Evolutionary conservation across 2,329 filamentous ascomycete species (phyloP), one percentile per base, ranked within the genome.

Genomic region (Leptographium radiaticola): DNA sequence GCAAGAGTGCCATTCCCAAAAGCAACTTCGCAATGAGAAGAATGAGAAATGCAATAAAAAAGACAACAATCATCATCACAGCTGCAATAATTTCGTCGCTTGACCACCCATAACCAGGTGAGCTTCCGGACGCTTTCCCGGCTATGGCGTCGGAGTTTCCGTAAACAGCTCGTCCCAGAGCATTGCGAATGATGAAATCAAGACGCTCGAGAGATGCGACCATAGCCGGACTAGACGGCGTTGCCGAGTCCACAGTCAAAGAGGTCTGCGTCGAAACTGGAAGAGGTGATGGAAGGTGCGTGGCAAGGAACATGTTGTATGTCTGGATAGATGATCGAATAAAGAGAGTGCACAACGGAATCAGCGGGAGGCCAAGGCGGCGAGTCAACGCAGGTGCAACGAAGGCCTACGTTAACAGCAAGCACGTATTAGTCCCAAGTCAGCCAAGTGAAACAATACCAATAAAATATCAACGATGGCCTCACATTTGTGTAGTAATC

Each of bases 241-340:
- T 52, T 1, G 57, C 56, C 0, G 80, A 79, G 44, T 87, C 84
- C 5, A 83, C 71, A 5, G 79, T 73, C 15, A 88, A 70, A 7
- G 85, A 78, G 18, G 85, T 83, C 49, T 84, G 78, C 33, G 80
- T 73, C 4, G 83, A 81, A 31, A 83, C 73, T 31, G 79, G 73
- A 0, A 88, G 74, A 0, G 88, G 87, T 10, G 86, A 79, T 0
- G 89, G 86, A 38, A 96, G 76, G 62, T 95, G 84, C 0, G 88
- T 90, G 4, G 90, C 87, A 15, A 97, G 78, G 64, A 97, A 95
- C 91, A 97, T 97, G 69, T 96, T 87, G 68, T 97, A 98, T 8
- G 91, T 96, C 66, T 98, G 93, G 45, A 97, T 79, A 1, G 88
- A 90, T 48, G 94, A 89, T 45, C 94, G 83, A 66, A 98, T 93